Conservation (phyloP, 805 yeast genomes). For the Metschnikowia lachancei region DNA sequence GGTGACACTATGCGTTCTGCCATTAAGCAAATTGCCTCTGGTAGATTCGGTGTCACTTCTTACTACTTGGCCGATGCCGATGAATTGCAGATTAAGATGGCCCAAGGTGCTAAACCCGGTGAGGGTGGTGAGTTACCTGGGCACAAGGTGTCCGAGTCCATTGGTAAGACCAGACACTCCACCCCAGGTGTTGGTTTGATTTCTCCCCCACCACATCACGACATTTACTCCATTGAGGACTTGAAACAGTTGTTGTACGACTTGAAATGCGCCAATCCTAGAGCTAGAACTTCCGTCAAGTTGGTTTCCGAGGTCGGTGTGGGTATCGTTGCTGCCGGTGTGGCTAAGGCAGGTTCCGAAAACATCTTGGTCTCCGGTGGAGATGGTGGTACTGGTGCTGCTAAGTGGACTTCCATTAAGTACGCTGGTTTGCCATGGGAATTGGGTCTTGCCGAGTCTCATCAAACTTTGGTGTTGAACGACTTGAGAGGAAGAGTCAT, state of each 20-base stretch:
- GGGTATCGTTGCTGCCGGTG: constrained; percentile 98
- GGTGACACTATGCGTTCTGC: constrained; percentile 99
- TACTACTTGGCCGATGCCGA: constrained; percentile 93
- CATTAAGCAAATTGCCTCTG: constrained; percentile 96
- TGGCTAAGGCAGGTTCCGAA: constrained; percentile 97
- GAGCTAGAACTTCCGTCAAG: constrained; percentile 95
- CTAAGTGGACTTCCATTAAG: constrained; percentile 94
- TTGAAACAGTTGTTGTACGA: constrained; percentile 95
- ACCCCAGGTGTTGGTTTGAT: constrained; percentile 96
- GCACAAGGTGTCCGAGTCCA: constrained; percentile 79
- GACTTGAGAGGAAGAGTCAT: constrained; percentile 94
- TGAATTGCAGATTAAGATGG: constrained; percentile 96
- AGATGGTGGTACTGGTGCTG: constrained; percentile 99
- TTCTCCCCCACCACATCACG: constrained; percentile 99
- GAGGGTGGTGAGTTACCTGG: constrained; percentile 99
- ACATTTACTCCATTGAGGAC: constrained; percentile 96
- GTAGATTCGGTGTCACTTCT: constrained; percentile 97
- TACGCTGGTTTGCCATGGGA: constrained; percentile 99
- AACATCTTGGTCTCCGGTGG: constrained; percentile 95
- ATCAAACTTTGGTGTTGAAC: constrained; percentile 92
- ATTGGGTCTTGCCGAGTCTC: constrained; percentile 95
- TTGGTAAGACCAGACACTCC: constrained; percentile 94
- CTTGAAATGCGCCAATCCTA: constrained; percentile 93
- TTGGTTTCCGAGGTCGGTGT: constrained; percentile 98
- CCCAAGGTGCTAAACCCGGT: constrained; percentile 99